phyloP scores from a whole-genome alignment of 768 basidiomycete species.

The Asterophora lycoperdoides region DNA sequence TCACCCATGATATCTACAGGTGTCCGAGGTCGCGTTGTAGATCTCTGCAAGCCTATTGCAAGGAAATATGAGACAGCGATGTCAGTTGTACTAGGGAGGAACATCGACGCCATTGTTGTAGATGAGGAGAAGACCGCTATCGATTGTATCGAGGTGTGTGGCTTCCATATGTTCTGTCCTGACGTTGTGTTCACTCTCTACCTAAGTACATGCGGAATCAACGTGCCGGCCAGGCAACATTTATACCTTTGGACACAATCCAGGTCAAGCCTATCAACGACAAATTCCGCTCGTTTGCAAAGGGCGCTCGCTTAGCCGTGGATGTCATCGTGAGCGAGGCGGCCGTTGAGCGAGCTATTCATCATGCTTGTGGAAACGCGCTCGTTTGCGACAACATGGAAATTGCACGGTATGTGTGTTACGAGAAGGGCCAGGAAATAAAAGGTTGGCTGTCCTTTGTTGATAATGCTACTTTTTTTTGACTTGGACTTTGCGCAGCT shows the following conservation, averaged over 20 bases:
- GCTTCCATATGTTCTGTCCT: background rate
- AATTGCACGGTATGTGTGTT: constrained; percentile 84
- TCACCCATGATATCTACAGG: constrained; percentile 39
- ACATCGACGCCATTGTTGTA: constrained; percentile 93
- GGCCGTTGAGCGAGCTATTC: constrained; percentile 88
- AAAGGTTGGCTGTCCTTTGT: constrained; percentile 63
- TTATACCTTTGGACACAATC: constrained; percentile 97
- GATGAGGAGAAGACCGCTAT: constrained; percentile 97
- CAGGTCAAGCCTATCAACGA: constrained; percentile 92
- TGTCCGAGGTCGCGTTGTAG: constrained; percentile 88
- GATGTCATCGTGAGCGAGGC: constrained; percentile 83
- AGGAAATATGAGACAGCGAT: constrained; percentile 92
- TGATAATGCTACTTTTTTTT: background rate
- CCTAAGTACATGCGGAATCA: constrained; percentile 89
- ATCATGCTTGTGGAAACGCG: constrained; percentile 93
- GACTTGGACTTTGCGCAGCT: constrained; percentile 42
- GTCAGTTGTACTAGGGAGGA: constrained; percentile 86
- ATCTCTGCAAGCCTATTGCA: constrained; percentile 91
- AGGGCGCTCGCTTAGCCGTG: constrained; percentile 80
- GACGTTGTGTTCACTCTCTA: background rate
- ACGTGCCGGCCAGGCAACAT: constrained; percentile 93
- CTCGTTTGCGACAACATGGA: constrained; percentile 96
- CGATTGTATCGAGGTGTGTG: constrained; percentile 86
- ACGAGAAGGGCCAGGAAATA: constrained; percentile 93
- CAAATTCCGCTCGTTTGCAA: constrained; percentile 88